Base-by-base conservation (phyloP, 176 grass and related monocot species). In the Typha latifolia region DNA sequence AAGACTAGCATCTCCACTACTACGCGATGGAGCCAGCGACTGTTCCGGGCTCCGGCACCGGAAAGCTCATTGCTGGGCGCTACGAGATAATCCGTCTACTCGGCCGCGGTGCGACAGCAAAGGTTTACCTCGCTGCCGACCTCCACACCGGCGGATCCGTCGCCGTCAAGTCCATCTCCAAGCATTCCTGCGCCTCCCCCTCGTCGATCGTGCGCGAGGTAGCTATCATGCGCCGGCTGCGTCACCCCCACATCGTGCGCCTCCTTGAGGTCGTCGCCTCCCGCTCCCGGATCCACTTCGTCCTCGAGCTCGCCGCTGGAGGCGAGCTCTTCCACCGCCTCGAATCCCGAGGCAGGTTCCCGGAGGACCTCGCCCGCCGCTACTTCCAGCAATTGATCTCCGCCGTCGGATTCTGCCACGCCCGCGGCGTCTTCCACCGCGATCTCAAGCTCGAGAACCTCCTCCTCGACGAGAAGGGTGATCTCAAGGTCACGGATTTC, bases 41-140 rank as follows among this genome's bases (percentile, higher is more conserved):
- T 1, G 27, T 34, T 15, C 27, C 79, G 0, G 49, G 49, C 3
- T 62, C 14, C 19, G 64, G 51, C 1, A 27, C 21, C 4, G 59
- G 12, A 11, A 75, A 48, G 19, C 68, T 91, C 26, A 66, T 96
- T 32, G 72, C 91, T 16, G 82, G 73, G 0, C 13, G 85, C 37
- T 96, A 96, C 80, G 80, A 91, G 75, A 62, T 96, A 26, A 78
- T 82, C 4, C 66, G 51, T 1, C 74, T 96, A 19, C 92, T 96
- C 1, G 92, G 92, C 62, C 88, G 92, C 73, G 92, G 92, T 21
- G 88, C 88, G 14, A 89, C 92, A 32, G 92, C 88, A 59, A 96
- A 91, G 87, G 92, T 96, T 18, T 96, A 89, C 77, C 80, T 61
- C 1, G 92, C 92, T 12, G 78, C 55, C 1, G 85, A 96, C 78